Evolutionary conservation across 805 yeast genomes (phyloP), one percentile per base, ranked within the genome.

Genomic region (Clavispora asparagi): DNA sequence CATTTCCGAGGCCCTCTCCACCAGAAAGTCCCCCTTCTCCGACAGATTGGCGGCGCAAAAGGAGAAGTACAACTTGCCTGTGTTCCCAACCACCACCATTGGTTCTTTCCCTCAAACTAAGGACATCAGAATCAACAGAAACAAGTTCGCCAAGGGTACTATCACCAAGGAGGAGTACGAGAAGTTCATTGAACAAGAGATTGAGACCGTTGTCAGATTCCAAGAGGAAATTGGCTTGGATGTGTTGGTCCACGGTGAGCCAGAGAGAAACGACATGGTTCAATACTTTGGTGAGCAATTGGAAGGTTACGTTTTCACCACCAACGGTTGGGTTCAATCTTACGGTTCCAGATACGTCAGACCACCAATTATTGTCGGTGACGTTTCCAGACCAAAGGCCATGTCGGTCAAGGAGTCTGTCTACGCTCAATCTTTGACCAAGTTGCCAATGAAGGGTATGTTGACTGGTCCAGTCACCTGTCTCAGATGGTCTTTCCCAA

Each of bases 61-160:
- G 78, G 76, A 73, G 61, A 77, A 82, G 68, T 87, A 87, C 80
- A 87, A 94, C 81, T 80, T 94, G 72, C 99, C 99, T 61, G 77
- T 87, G 67, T 94, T 94, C 96, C 99, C 99, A 77, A 94, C 99
- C 70, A 94, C 99, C 71, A 94, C 99, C 64, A 94, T 94, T 73
- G 99, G 99, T 75, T 94, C 99, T 56, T 94, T 94, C 97, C 99
- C 99, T 64, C 99, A 94, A 82, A 94, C 99, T 73, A 89, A 90
- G 81, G 99, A 94, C 73, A 94, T 94, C 77, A 88, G 99, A 82
- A 76, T 91, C 73, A 86, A 87, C 87, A 92, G 99, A 83, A 90
- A 92, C 85, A 94, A 92, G 79, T 90, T 87, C 77, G 80, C 87
- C 74, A 94, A 94, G 85, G 99, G 99, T 73, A 86, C 88, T 65